Evolutionary conservation across 257 asterid genomes (phyloP).

Genomic region (Haberlea rhodopensis): DNA sequence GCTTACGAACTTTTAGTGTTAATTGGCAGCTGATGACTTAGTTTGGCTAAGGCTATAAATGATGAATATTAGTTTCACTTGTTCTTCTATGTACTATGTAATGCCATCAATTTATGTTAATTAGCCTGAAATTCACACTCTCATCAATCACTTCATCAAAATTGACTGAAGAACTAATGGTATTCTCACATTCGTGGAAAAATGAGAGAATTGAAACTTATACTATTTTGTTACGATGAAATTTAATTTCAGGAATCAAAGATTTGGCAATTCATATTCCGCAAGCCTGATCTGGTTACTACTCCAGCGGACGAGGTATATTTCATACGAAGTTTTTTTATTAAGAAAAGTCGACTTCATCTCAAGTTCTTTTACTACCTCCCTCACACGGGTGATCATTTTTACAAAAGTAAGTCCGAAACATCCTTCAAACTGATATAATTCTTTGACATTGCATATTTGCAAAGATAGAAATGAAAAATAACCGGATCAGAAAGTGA

Average conservation of each 20-base stretch:
- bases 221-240: background rate
- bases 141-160: background rate
- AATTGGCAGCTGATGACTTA: background rate
- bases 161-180: background rate
- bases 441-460: conserved; percentile 27
- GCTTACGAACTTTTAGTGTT: background rate
- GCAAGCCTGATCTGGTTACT: conserved; percentile 55
- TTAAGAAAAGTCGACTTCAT: no score
- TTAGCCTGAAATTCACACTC: conserved; percentile 1
- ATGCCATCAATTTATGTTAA: background rate
- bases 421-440: conserved; percentile 20
- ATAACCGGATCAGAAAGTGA: conserved; percentile 76
- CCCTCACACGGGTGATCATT: background rate
- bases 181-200: background rate
- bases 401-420: background rate
- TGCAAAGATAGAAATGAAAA: conserved; percentile 83
- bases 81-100: conserved; percentile 1
- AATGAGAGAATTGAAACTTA: background rate
- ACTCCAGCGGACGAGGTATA: conserved; percentile 82
- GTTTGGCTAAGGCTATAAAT: background rate
- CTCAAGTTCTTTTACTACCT: conserved; percentile 14
- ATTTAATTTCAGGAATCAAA: conserved; percentile 60
- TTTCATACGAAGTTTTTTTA: no score
- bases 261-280: conserved; percentile 49
- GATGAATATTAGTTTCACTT: conserved; percentile 7